Evolutionary conservation across 139 green algal genomes (phyloP), one percentile per base, ranked within the genome.

Genomic region (Tetradesmus lagerheimii): DNA sequence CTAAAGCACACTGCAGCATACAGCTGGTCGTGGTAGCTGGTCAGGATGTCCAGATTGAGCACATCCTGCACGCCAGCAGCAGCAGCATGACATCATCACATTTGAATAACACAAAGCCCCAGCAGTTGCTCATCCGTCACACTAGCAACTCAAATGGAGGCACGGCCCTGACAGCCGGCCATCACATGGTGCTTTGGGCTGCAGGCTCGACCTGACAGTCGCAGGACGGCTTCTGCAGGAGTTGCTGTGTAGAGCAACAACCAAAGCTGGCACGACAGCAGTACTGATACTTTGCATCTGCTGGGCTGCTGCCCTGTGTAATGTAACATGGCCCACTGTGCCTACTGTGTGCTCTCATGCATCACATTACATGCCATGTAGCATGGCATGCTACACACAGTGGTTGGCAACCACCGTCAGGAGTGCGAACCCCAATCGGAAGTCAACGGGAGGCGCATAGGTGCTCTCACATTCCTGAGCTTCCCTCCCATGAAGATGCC

Each of bases 1-100:
- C 53, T 87, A 62, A 91, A 87, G 78, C 87, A 91, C 38, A 91
- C 38, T 14, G 87, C 87, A 8, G 87, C 87, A 27, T 87, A 91
- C 37, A 91, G 57, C 77, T 91, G 87, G 80, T 86, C 77, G 4
- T 86, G 87, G 37, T 67, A 91, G 78, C 57, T 86, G 37, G 78
- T 82, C 77, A 91, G 43, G 11, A 91, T 23, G 18, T 87, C 53
- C 12, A 91, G 35, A 38, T 91, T 77, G 15, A 43, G 29, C 15
- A 87, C 29, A 57, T 81, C 78, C 87, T 91, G 83, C 16, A 41
- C 35, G 67, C 3, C 38, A 86, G 25, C 76, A 82, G 80, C 39
- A 74, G 43, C 43, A 86, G 25, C 45, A 71, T 20, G 4, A 71
- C 57, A 71, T n/a, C 57, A 31, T 27, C 3, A 12, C 14, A 57